Evolutionary conservation across 768 basidiomycete species (phyloP).

Genomic region (Mycena leptocephala): DNA sequence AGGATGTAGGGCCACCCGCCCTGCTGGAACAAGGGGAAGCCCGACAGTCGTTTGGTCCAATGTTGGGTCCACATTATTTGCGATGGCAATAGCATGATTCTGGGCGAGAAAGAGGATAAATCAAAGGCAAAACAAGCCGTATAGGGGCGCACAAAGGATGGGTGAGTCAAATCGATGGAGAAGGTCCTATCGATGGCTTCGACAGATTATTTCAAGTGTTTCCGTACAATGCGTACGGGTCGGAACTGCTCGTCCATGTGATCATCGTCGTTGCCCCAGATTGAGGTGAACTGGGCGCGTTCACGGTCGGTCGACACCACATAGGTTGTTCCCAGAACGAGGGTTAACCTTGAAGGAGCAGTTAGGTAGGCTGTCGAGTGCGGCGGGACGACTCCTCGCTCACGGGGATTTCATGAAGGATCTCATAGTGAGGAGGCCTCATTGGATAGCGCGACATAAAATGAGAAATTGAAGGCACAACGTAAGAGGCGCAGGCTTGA

Average conservation of each 20-base stretch:
- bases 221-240: background rate
- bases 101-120: background rate
- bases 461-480: background rate
- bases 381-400: too few relatives aligned
- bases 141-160: background rate
- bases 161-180: conserved; percentile 16
- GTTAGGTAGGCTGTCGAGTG: too few relatives aligned
- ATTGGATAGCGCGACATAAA: background rate
- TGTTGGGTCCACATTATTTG: too few relatives aligned
- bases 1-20: background rate
- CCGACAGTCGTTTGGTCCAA: background rate
- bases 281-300: too few relatives aligned
- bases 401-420: too few relatives aligned
- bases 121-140: too few relatives aligned
- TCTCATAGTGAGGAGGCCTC: too few relatives aligned
- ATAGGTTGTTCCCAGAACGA: too few relatives aligned
- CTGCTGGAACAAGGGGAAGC: conserved; percentile 8
- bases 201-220: background rate
- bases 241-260: too few relatives aligned
- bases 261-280: too few relatives aligned
- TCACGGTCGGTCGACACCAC: too few relatives aligned
- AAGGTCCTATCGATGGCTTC: conserved; percentile 4
- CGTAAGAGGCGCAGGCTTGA: background rate
- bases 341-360: too few relatives aligned
- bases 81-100: conserved; percentile 14